Conservation (phyloP, 2,329 filamentous ascomycete genomes). For the Scedosporium dehoogii region DNA sequence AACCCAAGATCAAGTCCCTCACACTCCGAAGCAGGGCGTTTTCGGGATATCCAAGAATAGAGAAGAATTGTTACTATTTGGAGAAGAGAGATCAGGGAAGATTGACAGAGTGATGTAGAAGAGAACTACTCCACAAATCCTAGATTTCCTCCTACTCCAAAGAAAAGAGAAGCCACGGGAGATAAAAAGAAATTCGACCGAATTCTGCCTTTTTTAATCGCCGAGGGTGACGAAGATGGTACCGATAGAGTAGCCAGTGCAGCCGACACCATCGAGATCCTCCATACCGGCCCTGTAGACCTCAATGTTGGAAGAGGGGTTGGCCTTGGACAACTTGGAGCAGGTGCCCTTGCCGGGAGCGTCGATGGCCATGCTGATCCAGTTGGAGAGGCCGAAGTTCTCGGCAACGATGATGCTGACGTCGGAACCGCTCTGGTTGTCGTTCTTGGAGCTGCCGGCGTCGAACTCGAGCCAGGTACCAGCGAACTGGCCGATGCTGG, state of each 20-base stretch:
- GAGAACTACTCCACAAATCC: not conserved
- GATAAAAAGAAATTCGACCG: not conserved
- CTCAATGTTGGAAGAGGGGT: slow-evolving; percentile 16
- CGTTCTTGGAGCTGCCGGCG: slow-evolving; percentile 33
- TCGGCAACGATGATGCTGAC: slow-evolving; percentile 38
- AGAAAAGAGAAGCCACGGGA: not conserved
- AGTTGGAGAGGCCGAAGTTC: slow-evolving; percentile 18
- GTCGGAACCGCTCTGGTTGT: slow-evolving; percentile 39
- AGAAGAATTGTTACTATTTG: not conserved
- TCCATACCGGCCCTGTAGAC: slow-evolving; percentile 28
- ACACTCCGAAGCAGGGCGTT: too few relatives aligned
- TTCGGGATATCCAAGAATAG: not conserved
- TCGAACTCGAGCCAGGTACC: slow-evolving; percentile 42
- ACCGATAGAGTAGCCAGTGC: slow-evolving; percentile 24
- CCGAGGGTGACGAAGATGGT: slow-evolving; percentile 22
- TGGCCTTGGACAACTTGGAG: slow-evolving; percentile 25
- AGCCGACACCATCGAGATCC: slow-evolving; percentile 27
- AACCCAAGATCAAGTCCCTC: too few relatives aligned
- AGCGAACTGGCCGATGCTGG: slow-evolving; percentile 28
- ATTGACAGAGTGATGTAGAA: not conserved
- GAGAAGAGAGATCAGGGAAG: not conserved
- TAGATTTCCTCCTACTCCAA: not conserved
- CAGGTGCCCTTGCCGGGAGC: slow-evolving; percentile 27
- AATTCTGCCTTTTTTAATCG: slow-evolving; percentile 13
- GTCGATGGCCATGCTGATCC: slow-evolving; percentile 25